Base-by-base conservation (phyloP, 495 filamentous ascomycete species). In the Aspergillus ostianus region DNA sequence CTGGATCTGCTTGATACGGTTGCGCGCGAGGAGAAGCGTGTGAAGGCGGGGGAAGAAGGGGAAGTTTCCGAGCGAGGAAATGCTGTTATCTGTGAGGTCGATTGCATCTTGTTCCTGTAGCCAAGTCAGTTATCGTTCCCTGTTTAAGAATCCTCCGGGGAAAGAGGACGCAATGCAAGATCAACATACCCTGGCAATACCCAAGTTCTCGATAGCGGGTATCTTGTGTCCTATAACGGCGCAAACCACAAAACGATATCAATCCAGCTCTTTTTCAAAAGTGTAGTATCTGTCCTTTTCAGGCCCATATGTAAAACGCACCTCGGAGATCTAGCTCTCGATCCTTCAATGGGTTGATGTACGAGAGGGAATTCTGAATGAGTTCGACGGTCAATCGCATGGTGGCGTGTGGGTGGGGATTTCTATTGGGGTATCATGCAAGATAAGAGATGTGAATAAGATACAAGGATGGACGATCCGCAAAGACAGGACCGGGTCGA, bases 221-320 rank as follows among this genome's bases (percentile, higher is more conserved):
- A 99, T 97, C 78, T 96, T 92, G 78, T 97, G 95, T 75, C 94
- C 94, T 98, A 84, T 80, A 41, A 87, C 70, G 70, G 74, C 71
- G 68, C 67, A 70, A 73, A 71, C 65, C 62, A 73, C 70, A 78
- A 79, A 69, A 78, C 79, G 86, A 85, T 90, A 91, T 93, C 86
- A 95, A 93, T 84, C 83, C 77, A 88, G 88, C 84, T 88, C 87
- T 78, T 70, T 72, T 68, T 72, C 63, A 77, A 84, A 87, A 84
- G 88, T 92, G 92, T 89, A 96, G 91, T 87, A 95, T 93, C 92
- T 93, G 90, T 80, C 87, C 92, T 93, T 97, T 93, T 90, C 91
- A 88, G 84, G 74, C 70, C 50, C 70, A 55, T 58, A 56, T 70
- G 57, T 72, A 55, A 65, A 77, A 93, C 92, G 88, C 87, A 99